phyloP scores from a whole-genome alignment of 768 basidiomycete species.

The Suillus variegatus region DNA sequence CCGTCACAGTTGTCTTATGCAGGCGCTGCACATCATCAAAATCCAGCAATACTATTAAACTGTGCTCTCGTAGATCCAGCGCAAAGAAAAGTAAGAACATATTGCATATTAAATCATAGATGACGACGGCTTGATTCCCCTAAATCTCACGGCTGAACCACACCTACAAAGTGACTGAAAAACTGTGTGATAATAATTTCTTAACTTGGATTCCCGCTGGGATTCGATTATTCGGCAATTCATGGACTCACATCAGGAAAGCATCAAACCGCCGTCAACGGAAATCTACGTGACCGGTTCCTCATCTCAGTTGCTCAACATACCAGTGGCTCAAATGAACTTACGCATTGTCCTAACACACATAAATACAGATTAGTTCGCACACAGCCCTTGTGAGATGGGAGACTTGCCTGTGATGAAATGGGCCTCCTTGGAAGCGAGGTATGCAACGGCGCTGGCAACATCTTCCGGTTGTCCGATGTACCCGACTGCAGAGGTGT shows the following conservation, averaged over 20 bases:
- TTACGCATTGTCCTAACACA: slow-evolving; percentile 17
- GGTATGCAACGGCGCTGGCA: slow-evolving; percentile 34
- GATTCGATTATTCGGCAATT: background rate
- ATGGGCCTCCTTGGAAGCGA: slow-evolving; percentile 34
- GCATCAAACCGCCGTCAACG: slow-evolving; percentile 14
- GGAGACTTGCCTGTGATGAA: slow-evolving; percentile 34
- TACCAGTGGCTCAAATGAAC: background rate
- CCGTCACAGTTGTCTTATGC: background rate
- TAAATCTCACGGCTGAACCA: background rate
- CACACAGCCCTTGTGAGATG: background rate
- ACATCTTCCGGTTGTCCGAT: slow-evolving; percentile 32
- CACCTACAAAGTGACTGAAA: background rate
- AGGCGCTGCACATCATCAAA: background rate
- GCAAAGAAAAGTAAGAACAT: background rate
- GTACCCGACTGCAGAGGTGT: slow-evolving; percentile 16
- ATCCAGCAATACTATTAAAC: background rate
- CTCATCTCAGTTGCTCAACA: background rate
- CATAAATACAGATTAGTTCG: background rate
- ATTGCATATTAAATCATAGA: background rate
- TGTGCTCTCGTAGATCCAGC: background rate
- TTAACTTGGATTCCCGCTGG: background rate
- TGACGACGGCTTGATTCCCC: background rate
- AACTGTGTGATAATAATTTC: background rate
- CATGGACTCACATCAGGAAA: slow-evolving; percentile 9
- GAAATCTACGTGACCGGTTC: slow-evolving; percentile 7